phyloP scores from a whole-genome alignment of 768 basidiomycete species.

The Mycena vitilis region DNA sequence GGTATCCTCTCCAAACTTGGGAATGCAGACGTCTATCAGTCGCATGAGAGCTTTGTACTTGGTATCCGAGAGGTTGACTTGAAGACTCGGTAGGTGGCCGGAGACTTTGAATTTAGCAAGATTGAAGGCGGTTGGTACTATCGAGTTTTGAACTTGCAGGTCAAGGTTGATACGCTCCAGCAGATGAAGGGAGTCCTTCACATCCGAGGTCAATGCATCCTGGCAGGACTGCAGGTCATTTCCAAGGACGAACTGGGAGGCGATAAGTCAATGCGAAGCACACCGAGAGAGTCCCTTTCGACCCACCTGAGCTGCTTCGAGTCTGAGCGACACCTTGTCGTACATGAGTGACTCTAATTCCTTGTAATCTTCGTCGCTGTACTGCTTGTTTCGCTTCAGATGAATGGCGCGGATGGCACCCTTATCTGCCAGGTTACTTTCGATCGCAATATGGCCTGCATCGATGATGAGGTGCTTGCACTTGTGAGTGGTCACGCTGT shows the following conservation, averaged over 20 bases:
- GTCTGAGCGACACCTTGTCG: slow-evolving; percentile 84
- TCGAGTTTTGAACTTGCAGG: slow-evolving; percentile 91
- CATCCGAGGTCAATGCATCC: slow-evolving; percentile 74
- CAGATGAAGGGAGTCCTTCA: slow-evolving; percentile 78
- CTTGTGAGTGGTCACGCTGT: slow-evolving; percentile 77
- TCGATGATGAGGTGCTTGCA: slow-evolving; percentile 93
- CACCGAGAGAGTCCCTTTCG: slow-evolving; percentile 3
- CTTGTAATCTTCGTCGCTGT: slow-evolving; percentile 88
- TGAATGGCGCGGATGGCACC: slow-evolving; percentile 80
- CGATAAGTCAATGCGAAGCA: slow-evolving; percentile 42
- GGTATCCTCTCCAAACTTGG: slow-evolving; percentile 73
- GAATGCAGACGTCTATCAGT: slow-evolving; percentile 90
- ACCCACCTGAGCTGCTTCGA: slow-evolving; percentile 90
- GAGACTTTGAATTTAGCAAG: slow-evolving; percentile 91
- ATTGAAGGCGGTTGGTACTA: slow-evolving; percentile 84
- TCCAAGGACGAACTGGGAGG: slow-evolving; percentile 89
- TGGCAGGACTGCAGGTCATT: slow-evolving; percentile 85
- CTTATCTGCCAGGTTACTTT: slow-evolving; percentile 91
- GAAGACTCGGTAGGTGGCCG: slow-evolving; percentile 87
- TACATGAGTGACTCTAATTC: slow-evolving; percentile 95
- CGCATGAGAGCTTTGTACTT: slow-evolving; percentile 95
- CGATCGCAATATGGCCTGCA: slow-evolving; percentile 95
- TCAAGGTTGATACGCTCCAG: slow-evolving; percentile 93
- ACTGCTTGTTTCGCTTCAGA: slow-evolving; percentile 85
- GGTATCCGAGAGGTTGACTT: slow-evolving; percentile 89